These are phyloP conservation scores for Breviolum minutum DNA, from an alignment of 73 alveolate species.

Conservation along the genomic window DNA sequence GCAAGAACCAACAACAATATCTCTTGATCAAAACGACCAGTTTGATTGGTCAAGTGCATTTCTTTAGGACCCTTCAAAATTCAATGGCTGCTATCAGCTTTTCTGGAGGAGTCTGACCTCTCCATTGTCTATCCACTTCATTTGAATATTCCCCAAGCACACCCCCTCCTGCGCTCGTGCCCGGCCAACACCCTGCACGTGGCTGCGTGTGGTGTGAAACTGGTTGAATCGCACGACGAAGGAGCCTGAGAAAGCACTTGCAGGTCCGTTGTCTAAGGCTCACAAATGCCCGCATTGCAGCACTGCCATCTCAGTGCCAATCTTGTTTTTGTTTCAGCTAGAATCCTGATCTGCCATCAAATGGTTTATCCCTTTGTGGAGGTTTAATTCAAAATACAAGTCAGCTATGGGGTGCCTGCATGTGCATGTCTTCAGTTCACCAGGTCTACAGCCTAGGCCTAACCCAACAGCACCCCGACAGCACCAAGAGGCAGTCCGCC, in stretches of 20 bases:
- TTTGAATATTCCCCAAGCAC: neutral
- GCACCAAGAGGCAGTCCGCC: slow-evolving; percentile 42
- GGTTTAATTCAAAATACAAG: too few relatives aligned
- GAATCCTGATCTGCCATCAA: too few relatives aligned
- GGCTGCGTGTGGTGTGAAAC: slow-evolving; percentile 75
- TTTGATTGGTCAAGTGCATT: neutral
- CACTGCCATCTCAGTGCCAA: too few relatives aligned
- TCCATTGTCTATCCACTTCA: neutral
- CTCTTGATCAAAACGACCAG: neutral
- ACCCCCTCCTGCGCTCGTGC: slow-evolving; percentile 20
- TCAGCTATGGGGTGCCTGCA: too few relatives aligned
- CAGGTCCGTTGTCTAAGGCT: neutral
- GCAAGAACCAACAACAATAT: neutral
- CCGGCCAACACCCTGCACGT: slow-evolving; percentile 81
- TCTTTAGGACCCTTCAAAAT: neutral
- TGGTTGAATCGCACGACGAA: slow-evolving; percentile 73
- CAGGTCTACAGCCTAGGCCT: too few relatives aligned
- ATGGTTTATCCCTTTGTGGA: too few relatives aligned
- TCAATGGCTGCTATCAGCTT: too few relatives aligned
- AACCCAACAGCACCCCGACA: neutral
- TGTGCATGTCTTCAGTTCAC: too few relatives aligned
- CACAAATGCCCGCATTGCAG: neutral
- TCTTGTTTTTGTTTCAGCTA: too few relatives aligned
- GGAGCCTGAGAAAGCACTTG: slow-evolving; percentile 4
- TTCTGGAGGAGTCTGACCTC: too few relatives aligned